Percentiles rank a stretch among this genome's conserved stretches.
These are phyloP conservation scores for Tetraselmis chui DNA, from an alignment of 139 green algal genomes.

Conservation along the genomic window DNA sequence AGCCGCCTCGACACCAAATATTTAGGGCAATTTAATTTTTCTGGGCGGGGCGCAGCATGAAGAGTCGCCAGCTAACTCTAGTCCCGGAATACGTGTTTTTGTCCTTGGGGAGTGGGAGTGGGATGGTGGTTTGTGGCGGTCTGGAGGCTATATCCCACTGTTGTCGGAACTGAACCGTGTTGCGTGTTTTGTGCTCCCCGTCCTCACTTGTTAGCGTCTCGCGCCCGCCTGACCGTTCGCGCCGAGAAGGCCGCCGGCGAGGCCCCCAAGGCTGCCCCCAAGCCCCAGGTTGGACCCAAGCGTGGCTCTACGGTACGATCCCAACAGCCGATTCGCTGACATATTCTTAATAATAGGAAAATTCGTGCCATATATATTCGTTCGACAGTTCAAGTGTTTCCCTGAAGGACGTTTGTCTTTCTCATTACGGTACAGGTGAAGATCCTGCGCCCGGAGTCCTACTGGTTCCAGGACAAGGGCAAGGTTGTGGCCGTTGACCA, in stretches of 20 bases:
- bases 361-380: too few species aligned
- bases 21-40: too few species aligned
- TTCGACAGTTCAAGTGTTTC: too few species aligned
- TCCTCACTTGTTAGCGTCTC: not conserved
- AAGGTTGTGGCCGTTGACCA: constrained; percentile 99
- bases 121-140: not conserved
- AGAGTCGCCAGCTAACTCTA: too few species aligned
- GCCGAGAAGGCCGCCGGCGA: not conserved
- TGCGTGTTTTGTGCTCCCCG: too few species aligned
- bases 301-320: constrained; percentile 58
- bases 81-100: not conserved
- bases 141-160: too few species aligned
- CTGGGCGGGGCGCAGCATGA: too few species aligned
- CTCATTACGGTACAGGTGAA: constrained; percentile 75
- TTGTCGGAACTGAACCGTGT: too few species aligned
- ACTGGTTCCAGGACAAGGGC: constrained; percentile 97
- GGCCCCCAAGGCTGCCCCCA: constrained; percentile 5
- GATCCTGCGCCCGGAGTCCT: constrained; percentile 94
- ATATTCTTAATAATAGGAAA: too few species aligned
- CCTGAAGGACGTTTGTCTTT: too few species aligned
- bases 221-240: not conserved
- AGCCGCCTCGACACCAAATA: too few species aligned
- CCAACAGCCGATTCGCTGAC: not conserved
- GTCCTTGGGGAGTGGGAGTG: not conserved
- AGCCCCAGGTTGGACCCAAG: constrained; percentile 72